Evolutionary conservation across 1,284 basidiomycete species (phyloP).

Genomic region (Mycosarcoma mackinlayi): DNA sequence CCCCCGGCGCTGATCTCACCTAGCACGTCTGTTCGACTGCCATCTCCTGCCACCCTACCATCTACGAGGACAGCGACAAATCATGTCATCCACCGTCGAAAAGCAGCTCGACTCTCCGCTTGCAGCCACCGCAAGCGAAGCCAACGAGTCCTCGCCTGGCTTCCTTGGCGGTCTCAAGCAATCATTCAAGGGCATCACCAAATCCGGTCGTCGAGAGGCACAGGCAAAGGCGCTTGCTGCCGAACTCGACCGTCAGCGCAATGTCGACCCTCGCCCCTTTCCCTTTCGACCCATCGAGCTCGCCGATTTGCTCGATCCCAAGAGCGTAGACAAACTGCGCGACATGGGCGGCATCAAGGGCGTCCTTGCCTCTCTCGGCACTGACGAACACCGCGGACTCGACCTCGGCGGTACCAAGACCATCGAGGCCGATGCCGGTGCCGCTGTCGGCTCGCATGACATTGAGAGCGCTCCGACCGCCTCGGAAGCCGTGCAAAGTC

Average conservation of each 20-base stretch:
- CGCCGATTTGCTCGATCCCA: constrained; percentile 89
- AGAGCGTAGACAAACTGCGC: constrained; percentile 76
- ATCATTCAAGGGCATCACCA: constrained; percentile 38
- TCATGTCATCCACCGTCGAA: constrained; percentile 10
- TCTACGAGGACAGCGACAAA: too few species aligned
- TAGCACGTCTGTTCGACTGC: too few species aligned
- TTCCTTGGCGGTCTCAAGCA: constrained; percentile 41
- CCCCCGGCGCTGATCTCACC: background rate
- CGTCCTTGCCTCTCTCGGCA: constrained; percentile 80
- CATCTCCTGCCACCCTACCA: too few species aligned
- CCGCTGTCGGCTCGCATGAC: too few species aligned
- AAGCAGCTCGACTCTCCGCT: constrained; percentile 16
- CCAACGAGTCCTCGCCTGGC: constrained; percentile 8
- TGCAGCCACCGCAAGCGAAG: background rate
- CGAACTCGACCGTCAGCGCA: constrained; percentile 50
- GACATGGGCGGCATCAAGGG: constrained; percentile 80
- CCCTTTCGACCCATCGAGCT: constrained; percentile 76
- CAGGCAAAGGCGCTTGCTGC: constrained; percentile 51
- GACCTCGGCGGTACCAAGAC: constrained; percentile 47
- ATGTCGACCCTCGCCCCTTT: constrained; percentile 63
- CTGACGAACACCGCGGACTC: constrained; percentile 71
- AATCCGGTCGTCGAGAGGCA: constrained; percentile 44
- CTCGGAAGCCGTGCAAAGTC: constrained; percentile 6
- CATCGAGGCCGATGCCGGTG: constrained; percentile 23
- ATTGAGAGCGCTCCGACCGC: constrained; percentile 21